Percentiles rank a stretch among this genome's conserved stretches.
Conservation (phyloP, 2,329 filamentous ascomycete species). For the Sphaerulina populicola region DNA sequence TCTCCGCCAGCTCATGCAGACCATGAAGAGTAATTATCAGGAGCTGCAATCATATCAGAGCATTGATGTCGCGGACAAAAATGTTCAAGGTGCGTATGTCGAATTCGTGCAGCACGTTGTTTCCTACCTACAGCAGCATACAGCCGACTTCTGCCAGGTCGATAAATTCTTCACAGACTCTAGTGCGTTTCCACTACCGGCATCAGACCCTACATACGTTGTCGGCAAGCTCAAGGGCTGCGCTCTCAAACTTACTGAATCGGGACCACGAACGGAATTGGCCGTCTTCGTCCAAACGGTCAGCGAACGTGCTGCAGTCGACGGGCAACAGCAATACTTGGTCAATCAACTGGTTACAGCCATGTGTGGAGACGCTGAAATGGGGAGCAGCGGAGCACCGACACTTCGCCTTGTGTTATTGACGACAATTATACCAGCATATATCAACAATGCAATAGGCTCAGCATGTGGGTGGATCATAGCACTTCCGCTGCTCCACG, state of each 20-base stretch:
- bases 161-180: slow-evolving; percentile 55
- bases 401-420: slow-evolving; percentile 47
- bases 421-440: slow-evolving; percentile 49
- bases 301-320: slow-evolving; percentile 50
- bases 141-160: slow-evolving; percentile 48
- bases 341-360: slow-evolving; percentile 47
- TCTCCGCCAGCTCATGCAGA: slow-evolving; percentile 49
- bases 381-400: slow-evolving; percentile 29
- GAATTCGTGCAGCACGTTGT: slow-evolving; percentile 55
- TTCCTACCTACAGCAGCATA: slow-evolving; percentile 53
- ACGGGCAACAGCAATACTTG: slow-evolving; percentile 51
- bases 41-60: slow-evolving; percentile 37
- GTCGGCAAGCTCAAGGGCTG: slow-evolving; percentile 54
- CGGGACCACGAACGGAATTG: slow-evolving; percentile 47
- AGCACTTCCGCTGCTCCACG: slow-evolving; percentile 45
- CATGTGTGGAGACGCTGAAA: slow-evolving; percentile 40
- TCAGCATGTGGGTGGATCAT: slow-evolving; percentile 46
- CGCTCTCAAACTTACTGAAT: slow-evolving; percentile 43
- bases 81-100: slow-evolving; percentile 48
- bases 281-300: slow-evolving; percentile 53
- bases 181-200: slow-evolving; percentile 51
- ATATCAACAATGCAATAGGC: slow-evolving; percentile 44
- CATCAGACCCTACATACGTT: slow-evolving; percentile 54
- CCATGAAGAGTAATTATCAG: slow-evolving; percentile 55
- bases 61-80: slow-evolving; percentile 16